Evolutionary conservation across 768 basidiomycete genomes (phyloP), one percentile per base, ranked within the genome.

Genomic region (Russula dissimulans): DNA sequence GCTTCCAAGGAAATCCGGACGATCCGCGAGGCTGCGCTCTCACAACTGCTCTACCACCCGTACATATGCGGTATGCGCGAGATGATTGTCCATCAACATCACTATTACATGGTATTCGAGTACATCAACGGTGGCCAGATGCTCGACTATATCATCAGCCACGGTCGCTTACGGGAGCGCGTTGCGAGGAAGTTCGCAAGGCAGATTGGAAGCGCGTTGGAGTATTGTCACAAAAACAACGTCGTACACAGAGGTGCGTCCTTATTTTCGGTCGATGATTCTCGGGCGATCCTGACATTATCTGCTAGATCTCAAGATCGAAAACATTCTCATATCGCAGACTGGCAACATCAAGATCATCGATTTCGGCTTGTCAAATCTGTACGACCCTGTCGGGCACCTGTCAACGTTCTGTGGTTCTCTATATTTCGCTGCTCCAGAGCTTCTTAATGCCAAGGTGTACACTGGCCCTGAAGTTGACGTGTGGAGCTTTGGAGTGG

Each of bases 271-370:
- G 17, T 17, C 14, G 12, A 14, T 39, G 6, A 12, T n/a, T 45
- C 43, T 52, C 22, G 8, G 18, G 14, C 2, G 15, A 47, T 50
- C 38, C 47, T 52, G 47, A 60, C 65, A 43, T 34, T 34, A 48
- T 51, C 50, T 8, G 18, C 18, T 62, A 83, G 87, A 99, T 77
- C 87, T 99, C 66, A 99, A 99, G 79, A 99, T 99, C 70, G 95
- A 99, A 75, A 98, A 97, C 76, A 99, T 99, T 68, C 87, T 99
- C 70, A 98, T 99, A 66, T 97, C 93, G 1, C 93, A 97, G 65
- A 91, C 91, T 0, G 97, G 97, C 11, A 98, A 97, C 75, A 98
- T 98, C 79, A 99, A 98, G 80, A 97, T 98, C 63, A 99, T 98
- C 72, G 95, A 99, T 74, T 99, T 98, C 73, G 97, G 97, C 50